Conservation (phyloP, 2,329 filamentous ascomycete genomes). For the Chlorencoelia australis region DNA sequence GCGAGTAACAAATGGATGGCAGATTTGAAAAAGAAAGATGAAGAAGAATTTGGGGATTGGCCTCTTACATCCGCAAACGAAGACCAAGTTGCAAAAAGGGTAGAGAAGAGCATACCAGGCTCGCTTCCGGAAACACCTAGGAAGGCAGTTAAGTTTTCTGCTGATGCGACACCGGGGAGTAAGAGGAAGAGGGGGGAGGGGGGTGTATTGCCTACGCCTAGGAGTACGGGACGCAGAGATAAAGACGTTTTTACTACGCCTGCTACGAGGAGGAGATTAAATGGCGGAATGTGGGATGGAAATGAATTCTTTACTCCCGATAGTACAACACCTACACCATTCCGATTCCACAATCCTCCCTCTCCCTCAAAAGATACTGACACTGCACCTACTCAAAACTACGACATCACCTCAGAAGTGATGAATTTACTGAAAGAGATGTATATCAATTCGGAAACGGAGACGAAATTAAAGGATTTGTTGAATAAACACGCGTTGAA, state of each 20-base stretch:
- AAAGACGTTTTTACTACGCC: slow-evolving; percentile 19
- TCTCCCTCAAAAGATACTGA: slow-evolving; percentile 2
- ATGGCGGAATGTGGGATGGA: slow-evolving; percentile 17
- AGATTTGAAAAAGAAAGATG: slow-evolving; percentile 11
- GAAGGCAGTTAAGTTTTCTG: slow-evolving; percentile 15
- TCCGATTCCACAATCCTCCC: slow-evolving; percentile 14
- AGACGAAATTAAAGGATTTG: slow-evolving; percentile 31
- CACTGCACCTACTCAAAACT: slow-evolving; percentile 5
- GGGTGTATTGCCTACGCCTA: slow-evolving; percentile 20
- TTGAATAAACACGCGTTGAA: slow-evolving; percentile 47
- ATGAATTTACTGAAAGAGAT: slow-evolving; percentile 39
- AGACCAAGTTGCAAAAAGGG: slow-evolving; percentile 11
- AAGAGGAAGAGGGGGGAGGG: slow-evolving; percentile 21
- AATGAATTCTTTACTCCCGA: slow-evolving; percentile 14
- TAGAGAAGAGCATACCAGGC: slow-evolving; percentile 3
- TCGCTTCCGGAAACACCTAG: slow-evolving; percentile 20
- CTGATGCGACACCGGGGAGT: slow-evolving; percentile 18
- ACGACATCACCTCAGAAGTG: slow-evolving; percentile 37
- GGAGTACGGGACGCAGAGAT: slow-evolving; percentile 9
- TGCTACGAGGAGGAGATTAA: slow-evolving; percentile 8
- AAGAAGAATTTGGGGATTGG: slow-evolving; percentile 23
- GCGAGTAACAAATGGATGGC: slow-evolving; percentile 13
- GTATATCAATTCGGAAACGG: slow-evolving; percentile 30
- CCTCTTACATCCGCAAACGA: slow-evolving; percentile 17
- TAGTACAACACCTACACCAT: slow-evolving; percentile 23